Percentiles rank a stretch among this genome's conserved stretches.
Evolutionary conservation across 176 grass and related monocot genomes (phyloP).

Genomic region (Pontederia crassipes): DNA sequence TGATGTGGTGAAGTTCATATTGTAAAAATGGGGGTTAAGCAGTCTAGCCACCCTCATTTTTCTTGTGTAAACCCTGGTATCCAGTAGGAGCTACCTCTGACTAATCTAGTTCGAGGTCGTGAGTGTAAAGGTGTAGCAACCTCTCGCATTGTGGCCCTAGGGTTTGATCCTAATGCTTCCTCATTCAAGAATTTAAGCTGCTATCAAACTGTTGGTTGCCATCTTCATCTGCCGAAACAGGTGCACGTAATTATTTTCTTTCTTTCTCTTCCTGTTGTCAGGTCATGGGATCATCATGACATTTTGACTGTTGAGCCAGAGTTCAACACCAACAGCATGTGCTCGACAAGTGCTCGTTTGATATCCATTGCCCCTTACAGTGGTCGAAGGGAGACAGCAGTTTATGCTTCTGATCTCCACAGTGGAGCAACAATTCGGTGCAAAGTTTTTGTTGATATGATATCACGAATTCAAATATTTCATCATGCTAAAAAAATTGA

Average conservation of each 20-base stretch:
- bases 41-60: too few species aligned
- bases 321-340: slow-evolving; percentile 71
- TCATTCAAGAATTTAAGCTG: too few species aligned
- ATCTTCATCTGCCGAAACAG: background rate
- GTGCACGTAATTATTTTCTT: background rate
- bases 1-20: too few species aligned
- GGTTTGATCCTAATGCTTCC: too few species aligned
- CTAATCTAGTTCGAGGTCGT: too few species aligned
- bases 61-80: too few species aligned
- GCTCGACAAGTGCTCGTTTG: slow-evolving; percentile 74
- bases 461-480: slow-evolving; percentile 81
- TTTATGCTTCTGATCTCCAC: slow-evolving; percentile 79
- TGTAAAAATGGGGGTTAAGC: too few species aligned
- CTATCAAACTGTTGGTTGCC: background rate
- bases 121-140: too few species aligned
- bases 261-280: slow-evolving; percentile 17
- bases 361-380: slow-evolving; percentile 63
- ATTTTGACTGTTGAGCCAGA: slow-evolving; percentile 79
- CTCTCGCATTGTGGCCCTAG: too few species aligned
- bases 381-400: slow-evolving; percentile 83
- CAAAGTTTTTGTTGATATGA: slow-evolving; percentile 78
- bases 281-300: slow-evolving; percentile 94
- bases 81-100: too few species aligned
- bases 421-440: slow-evolving; percentile 77
- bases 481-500: slow-evolving; percentile 93